Evolutionary conservation across 371 early-diverging fungal species (phyloP).

Genomic region (Blyttiomyces sp.): DNA sequence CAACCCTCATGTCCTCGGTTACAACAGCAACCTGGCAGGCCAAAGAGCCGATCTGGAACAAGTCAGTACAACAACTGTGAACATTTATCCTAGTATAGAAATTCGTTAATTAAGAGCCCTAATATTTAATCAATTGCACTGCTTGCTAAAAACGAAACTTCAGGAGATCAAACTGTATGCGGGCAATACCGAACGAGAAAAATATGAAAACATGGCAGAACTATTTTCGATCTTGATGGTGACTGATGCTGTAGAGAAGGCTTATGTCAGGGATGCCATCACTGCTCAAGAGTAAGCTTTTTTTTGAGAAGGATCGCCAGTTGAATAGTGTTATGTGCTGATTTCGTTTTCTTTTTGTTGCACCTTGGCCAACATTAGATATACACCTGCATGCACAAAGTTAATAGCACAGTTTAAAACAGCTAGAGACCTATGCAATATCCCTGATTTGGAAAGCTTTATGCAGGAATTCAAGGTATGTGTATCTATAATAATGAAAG

Average conservation of each 20-base stretch:
- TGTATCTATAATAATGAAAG: too few relatives aligned
- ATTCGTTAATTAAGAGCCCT: too few relatives aligned
- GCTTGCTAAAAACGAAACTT: too few relatives aligned
- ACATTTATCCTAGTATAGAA: too few relatives aligned
- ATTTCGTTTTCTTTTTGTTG: not conserved
- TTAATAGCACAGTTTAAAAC: slow-evolving; percentile 92
- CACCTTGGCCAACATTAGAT: slow-evolving; percentile 47
- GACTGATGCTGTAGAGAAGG: slow-evolving; percentile 87
- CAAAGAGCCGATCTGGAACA: too few relatives aligned
- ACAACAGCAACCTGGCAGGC: too few relatives aligned
- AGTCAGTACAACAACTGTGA: too few relatives aligned
- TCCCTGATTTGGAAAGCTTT: slow-evolving; percentile 72
- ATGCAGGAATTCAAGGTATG: slow-evolving; percentile 77
- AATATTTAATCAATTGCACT: too few relatives aligned
- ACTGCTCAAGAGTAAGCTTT: slow-evolving; percentile 67
- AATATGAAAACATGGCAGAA: slow-evolving; percentile 55
- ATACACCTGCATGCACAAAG: slow-evolving; percentile 85
- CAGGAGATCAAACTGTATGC: too few relatives aligned
- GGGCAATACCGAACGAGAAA: not conserved
- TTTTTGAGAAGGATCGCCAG: not conserved
- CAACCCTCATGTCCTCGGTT: too few relatives aligned
- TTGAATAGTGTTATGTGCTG: not conserved
- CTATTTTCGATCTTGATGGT: slow-evolving; percentile 86
- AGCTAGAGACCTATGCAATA: slow-evolving; percentile 71
- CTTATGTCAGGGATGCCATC: slow-evolving; percentile 88